These are phyloP conservation scores for Aureobasidium sp. DNA, from an alignment of 2,329 filamentous ascomycete species.

Conservation along the genomic window DNA sequence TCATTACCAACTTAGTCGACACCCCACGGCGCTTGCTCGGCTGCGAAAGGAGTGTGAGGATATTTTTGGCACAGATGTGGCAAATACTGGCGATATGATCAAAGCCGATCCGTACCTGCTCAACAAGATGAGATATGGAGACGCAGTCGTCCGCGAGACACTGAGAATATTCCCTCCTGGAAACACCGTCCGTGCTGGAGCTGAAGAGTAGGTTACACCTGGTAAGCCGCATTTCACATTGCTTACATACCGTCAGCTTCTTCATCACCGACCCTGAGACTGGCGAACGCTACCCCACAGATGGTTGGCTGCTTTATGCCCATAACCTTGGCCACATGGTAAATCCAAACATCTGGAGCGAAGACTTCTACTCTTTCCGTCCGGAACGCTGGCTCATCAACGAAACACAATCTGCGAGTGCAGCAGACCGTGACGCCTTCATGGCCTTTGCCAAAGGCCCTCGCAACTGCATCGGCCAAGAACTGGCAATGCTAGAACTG, in stretches of 20 bases:
- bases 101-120: conserved; percentile 37
- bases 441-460: conserved; percentile 30
- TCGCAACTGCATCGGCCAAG: conserved; percentile 50
- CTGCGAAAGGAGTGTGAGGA: conserved; percentile 43
- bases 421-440: background rate
- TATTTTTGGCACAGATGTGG: conserved; percentile 38
- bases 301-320: conserved; percentile 35
- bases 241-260: conserved; percentile 20
- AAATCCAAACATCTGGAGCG: conserved; percentile 30
- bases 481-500: conserved; percentile 45
- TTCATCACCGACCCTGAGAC: conserved; percentile 36
- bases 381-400: conserved; percentile 39
- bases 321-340: conserved; percentile 32
- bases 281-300: conserved; percentile 35
- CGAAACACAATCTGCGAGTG: background rate
- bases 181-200: conserved; percentile 33
- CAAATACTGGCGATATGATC: conserved; percentile 32
- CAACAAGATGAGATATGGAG: conserved; percentile 44
- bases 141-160: conserved; percentile 45
- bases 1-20: conserved; percentile 31
- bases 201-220: conserved; percentile 9
- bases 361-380: conserved; percentile 34
- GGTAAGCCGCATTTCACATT: too few species aligned
- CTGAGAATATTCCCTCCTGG: conserved; percentile 45
- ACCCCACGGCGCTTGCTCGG: conserved; percentile 26